Evolutionary conservation across 208 protist species (phyloP).

Genomic region (Trypanosoma vivax): DNA sequence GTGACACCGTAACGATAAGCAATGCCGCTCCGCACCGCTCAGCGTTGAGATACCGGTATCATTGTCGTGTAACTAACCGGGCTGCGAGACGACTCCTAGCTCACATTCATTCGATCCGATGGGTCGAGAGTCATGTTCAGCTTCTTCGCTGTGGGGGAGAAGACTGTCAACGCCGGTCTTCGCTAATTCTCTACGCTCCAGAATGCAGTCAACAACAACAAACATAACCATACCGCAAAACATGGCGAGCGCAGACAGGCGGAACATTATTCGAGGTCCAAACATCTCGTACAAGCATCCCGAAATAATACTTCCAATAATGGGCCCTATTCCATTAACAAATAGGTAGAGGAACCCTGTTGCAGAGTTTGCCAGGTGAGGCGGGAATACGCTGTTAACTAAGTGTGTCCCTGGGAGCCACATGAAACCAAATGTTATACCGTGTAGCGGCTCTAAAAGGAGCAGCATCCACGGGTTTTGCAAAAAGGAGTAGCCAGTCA

Average conservation of each 20-base stretch:
- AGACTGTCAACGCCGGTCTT: background rate
- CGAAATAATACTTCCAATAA: slow-evolving; percentile 45
- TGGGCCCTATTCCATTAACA: slow-evolving; percentile 40
- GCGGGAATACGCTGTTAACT: slow-evolving; percentile 34
- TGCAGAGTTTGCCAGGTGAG: slow-evolving; percentile 35
- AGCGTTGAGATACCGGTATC: no score
- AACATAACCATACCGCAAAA: slow-evolving; percentile 7
- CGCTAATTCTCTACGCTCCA: background rate
- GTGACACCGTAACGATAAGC: no score
- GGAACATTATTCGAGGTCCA: slow-evolving; percentile 46
- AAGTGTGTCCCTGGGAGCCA: slow-evolving; percentile 48
- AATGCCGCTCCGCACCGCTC: no score
- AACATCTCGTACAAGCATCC: slow-evolving; percentile 45
- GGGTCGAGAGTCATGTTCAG: no score
- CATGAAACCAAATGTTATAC: slow-evolving; percentile 60
- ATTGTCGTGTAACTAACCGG: no score
- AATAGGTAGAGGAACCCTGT: slow-evolving; percentile 52
- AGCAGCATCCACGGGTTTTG: slow-evolving; percentile 55
- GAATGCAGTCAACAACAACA: slow-evolving; percentile 1
- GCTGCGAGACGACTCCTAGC: no score
- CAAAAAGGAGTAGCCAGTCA: slow-evolving; percentile 50
- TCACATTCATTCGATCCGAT: no score
- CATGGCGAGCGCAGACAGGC: slow-evolving; percentile 26
- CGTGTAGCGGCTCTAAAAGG: slow-evolving; percentile 59
- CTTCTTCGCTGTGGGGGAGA: background rate